Evolutionary conservation across 371 early-diverging fungal species (phyloP), one percentile per base, ranked within the genome.

Genomic region (Mucor mucedo): DNA sequence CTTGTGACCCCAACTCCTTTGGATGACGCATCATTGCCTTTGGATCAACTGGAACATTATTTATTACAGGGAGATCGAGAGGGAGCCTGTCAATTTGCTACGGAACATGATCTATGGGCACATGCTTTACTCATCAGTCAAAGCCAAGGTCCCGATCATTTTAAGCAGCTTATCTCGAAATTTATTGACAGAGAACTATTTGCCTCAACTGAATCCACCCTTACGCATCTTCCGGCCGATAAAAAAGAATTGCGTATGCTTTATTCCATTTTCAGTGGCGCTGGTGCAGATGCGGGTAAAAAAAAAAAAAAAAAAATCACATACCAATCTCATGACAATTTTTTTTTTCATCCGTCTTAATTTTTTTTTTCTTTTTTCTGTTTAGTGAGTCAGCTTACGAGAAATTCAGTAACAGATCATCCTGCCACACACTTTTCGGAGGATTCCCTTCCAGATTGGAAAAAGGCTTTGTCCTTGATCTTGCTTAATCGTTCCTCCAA

Each of bases 71-170:
- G 96, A 5, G 89, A 94, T 61, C 88, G 93, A 14, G 63, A 75
- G 30, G 89, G 75, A 2, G 95, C 96, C 1, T 89, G 91, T 33
- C 79, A 85, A 14, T 77, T 84, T 47, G 92, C 94, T 1, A 79
- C 88, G 57, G 76, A 80, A 39, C 71, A 86, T 38, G 84, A 84
- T 47, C 66, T 94, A 58, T 97, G 96, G 96, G 82, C 90, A 0
- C 95, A 97, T 74, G 95, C 95, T 9, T 81, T 96, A 32, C 84
- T 95, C 5, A 89, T 97, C 69, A 86, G 93, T 40, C 93, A 92
- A 56, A 89, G 91, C 60, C 33, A 56, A 2, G 9, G 29, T 11
- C 87, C 90, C 9, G 85, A 55, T 7, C 16, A 89, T 62, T 97
- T 94, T 86, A 84, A 87, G 62, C 85, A 85, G 5, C 89, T 89